A percentile compares a stretch with the other conserved stretches of the same genome.
Evolutionary conservation across 495 filamentous ascomycete genomes (phyloP).

Genomic region (Daldinia decipiens): DNA sequence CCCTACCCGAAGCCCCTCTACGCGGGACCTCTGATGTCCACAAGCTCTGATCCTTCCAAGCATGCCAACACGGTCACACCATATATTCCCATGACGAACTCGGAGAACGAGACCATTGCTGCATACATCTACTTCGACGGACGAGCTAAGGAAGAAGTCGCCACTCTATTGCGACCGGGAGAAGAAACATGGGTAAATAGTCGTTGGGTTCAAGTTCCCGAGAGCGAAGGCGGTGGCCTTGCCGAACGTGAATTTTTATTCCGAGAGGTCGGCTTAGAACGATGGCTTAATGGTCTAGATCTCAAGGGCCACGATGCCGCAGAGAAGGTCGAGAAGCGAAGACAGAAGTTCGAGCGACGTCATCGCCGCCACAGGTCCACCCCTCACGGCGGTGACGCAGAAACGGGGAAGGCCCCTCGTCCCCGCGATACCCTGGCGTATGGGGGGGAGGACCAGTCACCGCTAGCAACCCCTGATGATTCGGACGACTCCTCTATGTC

Average conservation of each 20-base stretch:
- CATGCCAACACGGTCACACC: constrained; percentile 73
- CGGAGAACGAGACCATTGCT: constrained; percentile 93
- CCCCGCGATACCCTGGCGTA: constrained; percentile 74
- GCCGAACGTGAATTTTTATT: constrained; percentile 98
- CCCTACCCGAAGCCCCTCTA: constrained; percentile 81
- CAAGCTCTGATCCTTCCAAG: constrained; percentile 53
- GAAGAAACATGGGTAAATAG: constrained; percentile 99
- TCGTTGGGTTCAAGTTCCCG: constrained; percentile 93
- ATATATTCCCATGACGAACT: constrained; percentile 88
- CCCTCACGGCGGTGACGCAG: constrained; percentile 60
- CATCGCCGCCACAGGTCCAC: constrained; percentile 71
- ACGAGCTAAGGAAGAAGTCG: constrained; percentile 93
- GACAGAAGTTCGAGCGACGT: constrained; percentile 89
- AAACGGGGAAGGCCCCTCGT: constrained; percentile 57
- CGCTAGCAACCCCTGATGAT: constrained; percentile 77
- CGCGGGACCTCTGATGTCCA: constrained; percentile 72
- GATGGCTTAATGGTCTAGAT: constrained; percentile 95
- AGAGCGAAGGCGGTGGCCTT: constrained; percentile 89
- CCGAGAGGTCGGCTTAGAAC: constrained; percentile 93
- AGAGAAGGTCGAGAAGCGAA: constrained; percentile 86
- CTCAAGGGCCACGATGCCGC: constrained; percentile 85
- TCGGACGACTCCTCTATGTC: constrained; percentile 79
- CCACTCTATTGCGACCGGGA: constrained; percentile 88
- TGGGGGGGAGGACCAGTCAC: constrained; percentile 75
- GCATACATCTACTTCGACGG: constrained; percentile 99